phyloP scores from a whole-genome alignment of 176 grass and related monocot genomes.

The Hsuehochloa calcarea region DNA sequence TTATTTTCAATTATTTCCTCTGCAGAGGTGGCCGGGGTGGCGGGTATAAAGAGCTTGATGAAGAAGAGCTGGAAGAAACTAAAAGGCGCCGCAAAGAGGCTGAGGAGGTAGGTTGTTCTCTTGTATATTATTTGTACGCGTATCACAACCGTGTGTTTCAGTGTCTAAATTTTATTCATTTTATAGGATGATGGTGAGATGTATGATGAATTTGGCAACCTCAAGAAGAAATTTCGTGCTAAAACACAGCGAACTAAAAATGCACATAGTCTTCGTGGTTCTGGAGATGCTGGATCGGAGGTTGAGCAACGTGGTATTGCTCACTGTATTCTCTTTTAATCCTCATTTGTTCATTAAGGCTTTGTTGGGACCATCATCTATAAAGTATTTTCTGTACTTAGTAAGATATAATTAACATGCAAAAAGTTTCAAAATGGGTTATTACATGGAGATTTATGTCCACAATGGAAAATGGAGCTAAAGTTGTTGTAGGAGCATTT shows the following conservation, averaged over 20 bases:
- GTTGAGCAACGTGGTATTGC: constrained; percentile 65
- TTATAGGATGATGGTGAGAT: constrained; percentile 97
- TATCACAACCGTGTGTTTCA: constrained; percentile 1
- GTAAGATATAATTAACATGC: not conserved
- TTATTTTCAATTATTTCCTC: not conserved
- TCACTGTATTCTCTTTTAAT: not conserved
- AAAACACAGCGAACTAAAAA: constrained; percentile 67
- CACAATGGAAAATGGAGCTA: not conserved
- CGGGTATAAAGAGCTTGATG: constrained; percentile 96
- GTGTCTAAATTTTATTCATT: constrained; percentile 31
- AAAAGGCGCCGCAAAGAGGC: constrained; percentile 73
- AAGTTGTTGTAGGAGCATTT: not conserved
- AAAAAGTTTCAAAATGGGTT: not conserved
- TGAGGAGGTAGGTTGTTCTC: constrained; percentile 69
- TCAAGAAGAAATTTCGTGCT: constrained; percentile 96
- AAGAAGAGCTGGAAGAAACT: constrained; percentile 97
- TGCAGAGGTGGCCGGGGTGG: constrained; percentile 88
- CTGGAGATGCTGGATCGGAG: constrained; percentile 79
- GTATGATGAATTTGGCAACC: constrained; percentile 99
- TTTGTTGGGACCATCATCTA: not conserved
- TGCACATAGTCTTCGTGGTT: constrained; percentile 46
- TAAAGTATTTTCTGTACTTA: not conserved
- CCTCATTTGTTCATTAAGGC: not conserved
- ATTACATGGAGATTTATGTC: not conserved
- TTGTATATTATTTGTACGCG: not conserved